Base-by-base conservation (phyloP, 495 filamentous ascomycete species). In the Hypoxylon perforatum region DNA sequence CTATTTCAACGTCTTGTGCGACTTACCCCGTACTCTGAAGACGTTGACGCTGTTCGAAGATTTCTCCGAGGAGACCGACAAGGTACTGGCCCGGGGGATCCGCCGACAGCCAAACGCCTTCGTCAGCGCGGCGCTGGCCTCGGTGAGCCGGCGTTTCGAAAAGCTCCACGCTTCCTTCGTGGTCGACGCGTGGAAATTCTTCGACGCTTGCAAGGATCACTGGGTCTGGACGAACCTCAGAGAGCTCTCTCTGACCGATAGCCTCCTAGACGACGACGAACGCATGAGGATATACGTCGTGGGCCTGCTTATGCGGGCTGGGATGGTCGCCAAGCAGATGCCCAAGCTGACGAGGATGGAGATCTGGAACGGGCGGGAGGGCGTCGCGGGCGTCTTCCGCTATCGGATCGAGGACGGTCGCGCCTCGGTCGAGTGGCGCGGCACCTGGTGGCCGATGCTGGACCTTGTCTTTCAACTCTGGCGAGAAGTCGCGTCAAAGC, bases 211-310 rank as follows among this genome's bases (percentile, higher is more conserved):
- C 30, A 19, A 50, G 45, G 18, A 50, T 60, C 45, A 52, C 39
- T 52, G 30, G 30, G 42, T 41, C 12, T 65, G 56, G 61, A 59
- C 33, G 66, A 78, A 76, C 77, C 77, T 78, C 77, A 77, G 75
- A 33, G 52, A 28, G 50, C 54, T 60, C 33, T 48, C 64, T 58
- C 57, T 69, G 30, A 65, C 61, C 61, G 63, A 66, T 38, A 56
- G 53, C 33, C 57, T 42, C 44, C 52, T 58, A 38, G 60, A 35
- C 25, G 39, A 47, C 64, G 23, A 47, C 49, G 61, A 57, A 19
- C 17, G 41, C 71, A 61, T 62, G 55, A 67, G 51, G 23, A 67
- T 30, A 58, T 52, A 60, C 35, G 60, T 55, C n/a, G n/a, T n/a
- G n/a, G n/a, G n/a, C n/a, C n/a, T n/a, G n/a, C n/a, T n/a, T n/a